Evolutionary conservation across 495 filamentous ascomycete genomes (phyloP).

Genomic region (Podospora didyma): DNA sequence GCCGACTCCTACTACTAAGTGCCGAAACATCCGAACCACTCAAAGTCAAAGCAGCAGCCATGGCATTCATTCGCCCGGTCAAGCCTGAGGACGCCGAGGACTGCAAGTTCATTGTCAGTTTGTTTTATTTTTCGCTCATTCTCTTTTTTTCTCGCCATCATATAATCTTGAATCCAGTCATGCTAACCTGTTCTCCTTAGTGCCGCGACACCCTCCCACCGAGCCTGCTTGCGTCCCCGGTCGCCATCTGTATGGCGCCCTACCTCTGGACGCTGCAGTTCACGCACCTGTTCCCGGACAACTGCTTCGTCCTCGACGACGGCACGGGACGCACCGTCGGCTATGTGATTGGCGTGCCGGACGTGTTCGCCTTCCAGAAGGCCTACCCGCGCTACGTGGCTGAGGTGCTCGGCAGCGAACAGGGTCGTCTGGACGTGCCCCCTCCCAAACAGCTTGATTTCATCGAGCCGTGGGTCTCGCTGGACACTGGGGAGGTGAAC

Average conservation of each 20-base stretch:
- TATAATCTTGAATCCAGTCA: neutral
- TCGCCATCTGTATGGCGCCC: constrained; percentile 27
- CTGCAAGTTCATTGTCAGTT: constrained; percentile 32
- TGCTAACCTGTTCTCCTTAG: constrained; percentile 10
- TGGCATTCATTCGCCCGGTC: constrained; percentile 36
- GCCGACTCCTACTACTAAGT: too few relatives aligned
- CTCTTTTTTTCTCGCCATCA: neutral
- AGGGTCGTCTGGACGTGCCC: constrained; percentile 17
- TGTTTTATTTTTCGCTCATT: neutral
- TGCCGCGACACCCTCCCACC: constrained; percentile 40
- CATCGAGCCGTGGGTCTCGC: constrained; percentile 17
- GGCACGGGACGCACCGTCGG: constrained; percentile 34
- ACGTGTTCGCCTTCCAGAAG: constrained; percentile 27
- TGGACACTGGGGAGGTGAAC: constrained; percentile 16
- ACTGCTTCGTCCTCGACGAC: constrained; percentile 39
- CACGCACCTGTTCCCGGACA: constrained; percentile 32
- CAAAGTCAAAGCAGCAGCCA: constrained; percentile 3
- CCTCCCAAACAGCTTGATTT: constrained; percentile 18
- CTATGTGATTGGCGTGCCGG: constrained; percentile 37
- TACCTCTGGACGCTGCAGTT: constrained; percentile 45
- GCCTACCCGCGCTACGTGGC: constrained; percentile 28
- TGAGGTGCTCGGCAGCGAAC: constrained; percentile 20
- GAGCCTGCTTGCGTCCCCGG: constrained; percentile 20
- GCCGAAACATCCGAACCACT: too few relatives aligned
- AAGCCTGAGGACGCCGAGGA: constrained; percentile 27